Evolutionary conservation across 768 basidiomycete species (phyloP).

Genomic region (Xerocomus potaroensis): DNA sequence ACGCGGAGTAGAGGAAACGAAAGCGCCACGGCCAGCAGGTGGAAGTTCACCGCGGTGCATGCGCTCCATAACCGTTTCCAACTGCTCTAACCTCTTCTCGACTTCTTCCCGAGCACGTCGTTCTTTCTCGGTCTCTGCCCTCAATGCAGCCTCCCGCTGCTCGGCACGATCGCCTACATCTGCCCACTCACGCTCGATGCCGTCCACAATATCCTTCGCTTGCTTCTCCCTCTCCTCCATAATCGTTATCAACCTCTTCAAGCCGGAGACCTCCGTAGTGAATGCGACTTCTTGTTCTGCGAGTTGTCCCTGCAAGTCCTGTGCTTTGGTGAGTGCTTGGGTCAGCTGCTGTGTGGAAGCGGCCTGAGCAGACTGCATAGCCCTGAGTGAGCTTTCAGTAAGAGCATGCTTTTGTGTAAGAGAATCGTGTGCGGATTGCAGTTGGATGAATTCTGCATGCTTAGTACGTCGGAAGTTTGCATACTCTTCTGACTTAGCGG

Average conservation of each 20-base stretch:
- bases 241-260: conserved; percentile 73
- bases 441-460: conserved; percentile 68
- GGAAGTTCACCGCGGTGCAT: conserved; percentile 73
- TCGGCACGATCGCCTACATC: conserved; percentile 66
- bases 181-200: conserved; percentile 81
- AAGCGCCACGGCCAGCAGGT: conserved; percentile 41
- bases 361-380: conserved; percentile 68
- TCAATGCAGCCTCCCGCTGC: conserved; percentile 58
- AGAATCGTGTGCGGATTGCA: conserved; percentile 76
- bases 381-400: conserved; percentile 63
- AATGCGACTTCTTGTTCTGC: conserved; percentile 86
- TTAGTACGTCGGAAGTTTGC: conserved; percentile 78
- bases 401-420: conserved; percentile 64
- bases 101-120: conserved; percentile 60
- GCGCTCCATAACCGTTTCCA: conserved; percentile 68
- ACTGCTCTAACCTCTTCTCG: conserved; percentile 66
- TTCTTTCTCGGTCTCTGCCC: conserved; percentile 72
- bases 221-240: conserved; percentile 88
- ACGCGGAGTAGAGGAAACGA: conserved; percentile 39
- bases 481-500: conserved; percentile 74
- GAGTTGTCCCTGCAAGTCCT: conserved; percentile 69
- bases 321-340: conserved; percentile 69
- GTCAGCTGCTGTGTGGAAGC: conserved; percentile 72
- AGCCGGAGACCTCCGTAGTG: conserved; percentile 66
- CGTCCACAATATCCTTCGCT: conserved; percentile 75